Base-by-base conservation (phyloP, 1,284 basidiomycete species). In the Cerrena zonata region DNA sequence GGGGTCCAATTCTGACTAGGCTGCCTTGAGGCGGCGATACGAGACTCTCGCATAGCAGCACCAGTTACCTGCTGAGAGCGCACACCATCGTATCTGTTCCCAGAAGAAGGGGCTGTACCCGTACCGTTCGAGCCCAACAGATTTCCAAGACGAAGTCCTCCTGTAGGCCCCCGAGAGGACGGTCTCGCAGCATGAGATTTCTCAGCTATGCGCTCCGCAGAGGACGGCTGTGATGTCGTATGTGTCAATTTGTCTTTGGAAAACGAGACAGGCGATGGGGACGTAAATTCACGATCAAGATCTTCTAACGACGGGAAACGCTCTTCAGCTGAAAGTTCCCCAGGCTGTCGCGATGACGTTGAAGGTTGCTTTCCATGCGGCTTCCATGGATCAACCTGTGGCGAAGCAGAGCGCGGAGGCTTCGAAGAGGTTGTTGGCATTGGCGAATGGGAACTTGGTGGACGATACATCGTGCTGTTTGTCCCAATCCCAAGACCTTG, bases 231-330 rank as follows among this genome's bases (percentile, higher is more conserved):
- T 11, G 47, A 42, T 5, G 55, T 34, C 11, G 56, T 46, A 13
- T 55, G 54, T 27, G 48, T 21, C 34, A 22, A 27, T 19, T 34
- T 43, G 37, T 47, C 45, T 48, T 26, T 51, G 23, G 11, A 55
- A 34, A 40, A 53, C 26, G 13, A 48, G 23, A 13, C 47, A 11
- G 59, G 51, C 10, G 60, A 55, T 38, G 65, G 47, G 0, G 71
- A 60, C 7, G 60, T 63, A 53, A 85, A 82, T n/a, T 73, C 73
- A 10, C 80, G 78, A 65, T 91, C 85, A 11, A 90, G 69, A 57
- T 89, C 85, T 62, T 89, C 88, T 24, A 91, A 67, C 1, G 87
- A 84, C 2, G 88, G 88, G 65, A 88, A 91, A 45, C 86, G 75
- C 42, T 78, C 74, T 64, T 89, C 86, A 3, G 74, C 77, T 27